Percentiles rank a stretch among this genome's conserved stretches.
Evolutionary conservation across 2,329 filamentous ascomycete species (phyloP).

Genomic region (Alternaria gansuensis): DNA sequence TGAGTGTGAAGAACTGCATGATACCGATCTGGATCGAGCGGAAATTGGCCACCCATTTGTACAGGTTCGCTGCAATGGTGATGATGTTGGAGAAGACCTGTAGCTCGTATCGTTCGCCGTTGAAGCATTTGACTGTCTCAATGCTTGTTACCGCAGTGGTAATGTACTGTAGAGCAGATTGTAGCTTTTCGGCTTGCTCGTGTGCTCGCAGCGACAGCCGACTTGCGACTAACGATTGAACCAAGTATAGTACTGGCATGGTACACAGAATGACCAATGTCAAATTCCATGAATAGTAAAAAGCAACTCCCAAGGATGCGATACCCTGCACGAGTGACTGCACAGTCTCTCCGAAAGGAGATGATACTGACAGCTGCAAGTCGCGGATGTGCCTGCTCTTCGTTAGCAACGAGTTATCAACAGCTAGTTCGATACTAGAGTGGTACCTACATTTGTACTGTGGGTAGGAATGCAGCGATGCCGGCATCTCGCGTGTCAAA

Average conservation of each 20-base stretch:
- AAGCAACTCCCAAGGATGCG: constrained; percentile 73
- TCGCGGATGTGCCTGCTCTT: constrained; percentile 78
- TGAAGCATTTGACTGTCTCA: constrained; percentile 86
- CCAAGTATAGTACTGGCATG: constrained; percentile 70
- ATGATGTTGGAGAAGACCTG: constrained; percentile 70
- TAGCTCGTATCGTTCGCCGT: constrained; percentile 75
- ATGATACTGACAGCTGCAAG: constrained; percentile 79
- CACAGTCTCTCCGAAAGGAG: constrained; percentile 76
- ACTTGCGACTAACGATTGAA: constrained; percentile 68
- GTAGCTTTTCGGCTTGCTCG: constrained; percentile 72
- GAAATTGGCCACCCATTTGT: constrained; percentile 72
- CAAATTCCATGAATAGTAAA: constrained; percentile 84
- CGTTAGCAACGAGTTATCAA: neutral
- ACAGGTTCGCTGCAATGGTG: constrained; percentile 67
- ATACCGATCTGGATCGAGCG: constrained; percentile 77
- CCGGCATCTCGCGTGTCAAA: constrained; percentile 79
- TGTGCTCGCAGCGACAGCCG: constrained; percentile 72
- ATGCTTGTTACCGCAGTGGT: constrained; percentile 76
- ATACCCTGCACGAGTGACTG: constrained; percentile 71
- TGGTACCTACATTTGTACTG: constrained; percentile 74
- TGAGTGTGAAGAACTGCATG: constrained; percentile 76
- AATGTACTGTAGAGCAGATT: constrained; percentile 74
- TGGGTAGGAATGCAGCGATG: constrained; percentile 73
- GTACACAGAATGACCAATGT: constrained; percentile 80
- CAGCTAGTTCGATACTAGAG: constrained; percentile 14